A percentile compares a stretch with the other conserved stretches of the same genome.
Conservation (phyloP, 306 rosid species). For the Cotoneaster glaucophyllus region DNA sequence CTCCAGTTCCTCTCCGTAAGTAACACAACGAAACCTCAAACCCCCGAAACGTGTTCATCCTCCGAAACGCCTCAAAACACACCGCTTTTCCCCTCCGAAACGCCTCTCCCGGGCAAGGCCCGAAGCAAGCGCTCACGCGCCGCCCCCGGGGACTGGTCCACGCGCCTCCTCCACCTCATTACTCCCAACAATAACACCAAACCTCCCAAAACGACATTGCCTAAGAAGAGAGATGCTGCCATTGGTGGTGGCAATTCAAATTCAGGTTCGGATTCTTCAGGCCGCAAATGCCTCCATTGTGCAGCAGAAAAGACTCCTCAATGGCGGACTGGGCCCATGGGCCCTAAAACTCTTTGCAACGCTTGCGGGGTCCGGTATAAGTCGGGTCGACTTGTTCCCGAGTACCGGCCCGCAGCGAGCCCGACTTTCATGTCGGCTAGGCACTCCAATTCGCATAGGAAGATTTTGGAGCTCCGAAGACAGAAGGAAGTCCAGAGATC, state of each 20-base stretch:
- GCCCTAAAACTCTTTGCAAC: conserved; percentile 43
- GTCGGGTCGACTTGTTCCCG: conserved; percentile 45
- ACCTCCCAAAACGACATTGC: conserved; percentile 6
- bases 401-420: conserved; percentile 45
- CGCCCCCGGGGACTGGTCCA: conserved; percentile 95
- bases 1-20: conserved; percentile 47
- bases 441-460: conserved; percentile 48
- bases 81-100: conserved; percentile 55
- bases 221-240: conserved; percentile 35
- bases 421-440: conserved; percentile 36
- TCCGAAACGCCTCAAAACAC: conserved; percentile 58
- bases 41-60: conserved; percentile 79
- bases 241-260: conserved; percentile 17
- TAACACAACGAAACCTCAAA: conserved; percentile 34
- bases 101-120: conserved; percentile 86
- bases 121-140: conserved; percentile 95
- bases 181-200: conserved; percentile 9
- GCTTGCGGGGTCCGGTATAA: conserved; percentile 43
- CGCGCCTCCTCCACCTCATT: conserved; percentile 73
- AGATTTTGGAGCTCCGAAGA: conserved; percentile 44
- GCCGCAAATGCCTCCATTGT: conserved; percentile 40
- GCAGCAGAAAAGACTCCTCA: conserved; percentile 48
- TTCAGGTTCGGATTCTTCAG: conserved; percentile 25
- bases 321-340: conserved; percentile 49
- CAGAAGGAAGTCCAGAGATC: conserved; percentile 30